Evolutionary conservation across 75 land plant species (phyloP).

Genomic region (Cupressus sempervirens): DNA sequence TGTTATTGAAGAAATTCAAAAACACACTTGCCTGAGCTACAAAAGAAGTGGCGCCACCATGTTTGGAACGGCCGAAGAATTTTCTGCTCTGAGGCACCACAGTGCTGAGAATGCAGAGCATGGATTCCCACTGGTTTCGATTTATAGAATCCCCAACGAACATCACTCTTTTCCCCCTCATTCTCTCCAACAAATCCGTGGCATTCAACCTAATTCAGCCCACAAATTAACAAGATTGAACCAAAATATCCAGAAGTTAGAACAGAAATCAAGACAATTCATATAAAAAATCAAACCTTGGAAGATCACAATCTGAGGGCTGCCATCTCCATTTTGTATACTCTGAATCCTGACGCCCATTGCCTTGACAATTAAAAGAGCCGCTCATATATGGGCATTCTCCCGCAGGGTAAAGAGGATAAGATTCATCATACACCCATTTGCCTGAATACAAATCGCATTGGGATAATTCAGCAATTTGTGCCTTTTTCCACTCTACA

Average conservation of each 20-base stretch:
- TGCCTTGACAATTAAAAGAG: slow-evolving; percentile 32
- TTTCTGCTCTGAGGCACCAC: slow-evolving; percentile 15
- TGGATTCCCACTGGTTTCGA: slow-evolving; percentile 43
- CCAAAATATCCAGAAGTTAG: neutral
- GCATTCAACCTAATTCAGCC: slow-evolving; percentile 26
- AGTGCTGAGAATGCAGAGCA: slow-evolving; percentile 37
- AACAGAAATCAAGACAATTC: neutral
- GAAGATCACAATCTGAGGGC: slow-evolving; percentile 39
- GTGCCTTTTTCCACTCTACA: neutral
- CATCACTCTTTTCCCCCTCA: slow-evolving; percentile 25
- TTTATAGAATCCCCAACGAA: slow-evolving; percentile 40
- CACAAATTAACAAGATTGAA: neutral
- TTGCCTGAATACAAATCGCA: slow-evolving; percentile 40
- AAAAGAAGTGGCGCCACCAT: neutral
- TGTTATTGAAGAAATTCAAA: too few species aligned
- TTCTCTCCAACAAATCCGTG: slow-evolving; percentile 27
- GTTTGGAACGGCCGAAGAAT: slow-evolving; percentile 13
- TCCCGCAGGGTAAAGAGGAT: slow-evolving; percentile 30
- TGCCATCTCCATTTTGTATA: slow-evolving; percentile 54
- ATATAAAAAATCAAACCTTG: slow-evolving; percentile 25
- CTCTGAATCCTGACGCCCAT: slow-evolving; percentile 39
- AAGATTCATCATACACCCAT: slow-evolving; percentile 42
- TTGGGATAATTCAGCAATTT: neutral
- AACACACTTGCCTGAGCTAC: neutral
- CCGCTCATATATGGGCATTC: slow-evolving; percentile 42